Base-by-base conservation (phyloP, 1,284 basidiomycete species). In the Ceratobasidium sp. region DNA sequence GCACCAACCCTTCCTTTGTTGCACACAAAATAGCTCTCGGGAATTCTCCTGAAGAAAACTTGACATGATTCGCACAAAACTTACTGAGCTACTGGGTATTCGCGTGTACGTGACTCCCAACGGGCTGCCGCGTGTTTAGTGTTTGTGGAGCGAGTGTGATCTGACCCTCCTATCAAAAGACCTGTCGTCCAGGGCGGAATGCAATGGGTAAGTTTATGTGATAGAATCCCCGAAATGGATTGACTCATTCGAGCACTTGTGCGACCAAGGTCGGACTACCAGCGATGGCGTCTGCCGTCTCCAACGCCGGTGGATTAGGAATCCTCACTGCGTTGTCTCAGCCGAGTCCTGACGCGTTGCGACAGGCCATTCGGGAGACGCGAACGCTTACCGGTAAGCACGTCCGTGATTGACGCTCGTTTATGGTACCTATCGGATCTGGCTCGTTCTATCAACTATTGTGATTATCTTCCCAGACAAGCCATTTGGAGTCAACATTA, bases 401-500 rank as follows among this genome's bases (percentile, higher is more conserved):
- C 32, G 10, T 16, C 23, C 30, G 36, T n/a, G 21, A 32, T 55
- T 52, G 23, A 55, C 52, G n/a, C 39, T 34, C 30, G 30, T 30
- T 34, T 57, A n/a, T 52, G 39, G 28, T 23, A 16, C 53, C 26
- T 39, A 39, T 14, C 36, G 8, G 36, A 39, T 39, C 14, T 39
- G 36, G 14, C 14, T n/a, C n/a, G n/a, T n/a, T n/a, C n/a, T n/a
- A n/a, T n/a, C n/a, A n/a, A 36, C 41, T 18, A 28, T 30, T 28
- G 1, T 34, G 45, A 53, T 36, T 45, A 30, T 28, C 52, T 23
- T 50, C 50, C 14, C 3, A 62, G 81, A 83, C 61, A 92, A 93
- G 76, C 89, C 89, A 12, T 95, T 96, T 79, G 96, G 93, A 30
- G 96, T 97, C 73, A 98, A 98, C 80, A 88, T 97, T 76, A 97